phyloP scores from a whole-genome alignment of 2,329 filamentous ascomycete genomes.

The Alternaria alternata region DNA sequence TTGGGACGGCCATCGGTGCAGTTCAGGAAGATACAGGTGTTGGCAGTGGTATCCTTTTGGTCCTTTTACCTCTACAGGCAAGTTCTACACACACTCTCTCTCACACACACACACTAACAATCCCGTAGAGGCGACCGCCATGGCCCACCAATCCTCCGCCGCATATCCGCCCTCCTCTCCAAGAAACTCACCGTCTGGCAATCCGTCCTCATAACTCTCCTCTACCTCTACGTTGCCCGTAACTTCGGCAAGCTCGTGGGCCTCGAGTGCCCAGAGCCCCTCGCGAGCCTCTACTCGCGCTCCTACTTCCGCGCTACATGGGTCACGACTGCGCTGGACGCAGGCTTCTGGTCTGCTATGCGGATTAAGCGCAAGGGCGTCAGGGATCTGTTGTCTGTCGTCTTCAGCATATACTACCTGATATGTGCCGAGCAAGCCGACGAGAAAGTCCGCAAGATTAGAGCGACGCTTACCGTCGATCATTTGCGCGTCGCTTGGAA shows the following conservation, averaged over 20 bases:
- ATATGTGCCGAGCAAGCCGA: constrained; percentile 93
- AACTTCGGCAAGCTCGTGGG: constrained; percentile 95
- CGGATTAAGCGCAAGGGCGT: constrained; percentile 81
- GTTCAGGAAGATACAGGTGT: constrained; percentile 90
- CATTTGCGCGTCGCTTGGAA: constrained; percentile 95
- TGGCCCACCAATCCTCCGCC: constrained; percentile 80
- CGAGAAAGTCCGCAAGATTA: constrained; percentile 92
- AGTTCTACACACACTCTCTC: constrained; percentile 24
- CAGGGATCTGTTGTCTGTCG: constrained; percentile 80
- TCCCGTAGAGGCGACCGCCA: constrained; percentile 76
- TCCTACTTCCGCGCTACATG: constrained; percentile 96
- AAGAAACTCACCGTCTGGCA: constrained; percentile 86
- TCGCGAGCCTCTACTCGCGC: constrained; percentile 91
- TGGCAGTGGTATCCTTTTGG: constrained; percentile 93
- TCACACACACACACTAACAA: constrained; percentile 18
- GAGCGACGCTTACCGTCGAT: constrained; percentile 85
- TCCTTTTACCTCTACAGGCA: constrained; percentile 81
- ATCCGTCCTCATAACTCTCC: constrained; percentile 82
- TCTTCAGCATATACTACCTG: constrained; percentile 90
- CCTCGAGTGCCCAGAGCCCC: constrained; percentile 88
- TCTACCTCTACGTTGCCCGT: constrained; percentile 88
- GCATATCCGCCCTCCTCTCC: constrained; percentile 75
- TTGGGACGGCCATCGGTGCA: constrained; percentile 88
- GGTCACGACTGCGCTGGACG: constrained; percentile 92
- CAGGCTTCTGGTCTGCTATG: constrained; percentile 99